These are phyloP conservation scores for Geotrichum candidum DNA, from an alignment of 1,139 yeast genomes.

Conservation along the genomic window DNA sequence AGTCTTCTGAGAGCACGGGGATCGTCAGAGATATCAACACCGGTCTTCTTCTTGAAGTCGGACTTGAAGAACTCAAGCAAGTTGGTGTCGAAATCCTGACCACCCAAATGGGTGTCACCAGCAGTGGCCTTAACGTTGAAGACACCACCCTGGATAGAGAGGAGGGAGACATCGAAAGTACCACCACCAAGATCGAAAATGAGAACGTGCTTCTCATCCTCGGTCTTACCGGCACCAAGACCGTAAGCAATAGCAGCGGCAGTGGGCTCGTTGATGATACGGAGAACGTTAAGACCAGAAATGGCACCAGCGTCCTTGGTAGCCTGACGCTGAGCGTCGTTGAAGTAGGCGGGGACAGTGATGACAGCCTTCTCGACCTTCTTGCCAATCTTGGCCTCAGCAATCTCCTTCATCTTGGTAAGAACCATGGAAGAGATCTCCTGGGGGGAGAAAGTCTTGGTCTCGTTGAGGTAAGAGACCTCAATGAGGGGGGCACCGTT, in stretches of 20 bases:
- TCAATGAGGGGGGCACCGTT: conserved; percentile 86
- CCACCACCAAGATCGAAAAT: conserved; percentile 49
- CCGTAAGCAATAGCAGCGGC: conserved; percentile 99
- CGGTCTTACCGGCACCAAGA: conserved; percentile 86
- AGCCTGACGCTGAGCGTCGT: conserved; percentile 97
- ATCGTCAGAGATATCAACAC: conserved; percentile 65
- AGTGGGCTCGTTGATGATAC: conserved; percentile 96
- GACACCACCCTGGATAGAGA: conserved; percentile 91
- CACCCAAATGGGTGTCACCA: conserved; percentile 40
- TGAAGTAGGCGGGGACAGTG: conserved; percentile 96
- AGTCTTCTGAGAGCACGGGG: conserved; percentile 83
- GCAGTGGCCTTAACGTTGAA: conserved; percentile 97
- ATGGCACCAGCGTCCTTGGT: conserved; percentile 98
- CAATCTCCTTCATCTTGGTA: conserved; percentile 39
- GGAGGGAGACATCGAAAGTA: conserved; percentile 80
- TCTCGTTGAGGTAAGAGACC: conserved; percentile 90
- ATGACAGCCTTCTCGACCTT: conserved; percentile 91
- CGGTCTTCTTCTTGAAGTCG: conserved; percentile 82
- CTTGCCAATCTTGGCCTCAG: conserved; percentile 92
- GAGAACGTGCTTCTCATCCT: conserved; percentile 71
- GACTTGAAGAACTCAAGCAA: conserved; percentile 70
- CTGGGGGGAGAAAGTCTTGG: conserved; percentile 93
- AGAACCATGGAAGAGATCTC: conserved; percentile 95
- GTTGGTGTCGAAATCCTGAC: conserved; percentile 72
- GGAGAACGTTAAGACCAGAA: conserved; percentile 91